phyloP scores from a whole-genome alignment of 768 basidiomycete species.

The Boletus pseudo-olivaceus region DNA sequence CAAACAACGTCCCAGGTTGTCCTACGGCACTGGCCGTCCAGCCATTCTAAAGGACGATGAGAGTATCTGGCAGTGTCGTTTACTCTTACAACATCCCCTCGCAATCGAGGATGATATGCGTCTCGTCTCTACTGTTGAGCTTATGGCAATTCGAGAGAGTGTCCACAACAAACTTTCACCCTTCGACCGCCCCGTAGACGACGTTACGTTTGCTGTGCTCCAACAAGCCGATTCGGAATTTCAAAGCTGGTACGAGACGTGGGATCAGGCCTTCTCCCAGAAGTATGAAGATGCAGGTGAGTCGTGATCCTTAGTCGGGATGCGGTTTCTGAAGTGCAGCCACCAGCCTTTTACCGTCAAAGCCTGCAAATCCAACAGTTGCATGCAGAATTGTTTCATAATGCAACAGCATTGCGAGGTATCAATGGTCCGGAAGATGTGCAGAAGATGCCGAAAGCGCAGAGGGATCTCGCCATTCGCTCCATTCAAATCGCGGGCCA shows the following conservation, averaged over 20 bases:
- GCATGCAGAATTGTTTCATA: slow-evolving; percentile 84
- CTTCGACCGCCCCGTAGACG: slow-evolving; percentile 70
- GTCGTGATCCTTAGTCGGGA: slow-evolving; percentile 17
- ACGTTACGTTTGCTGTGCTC: slow-evolving; percentile 68
- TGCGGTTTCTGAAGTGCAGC: slow-evolving; percentile 2
- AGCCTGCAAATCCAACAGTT: slow-evolving; percentile 83
- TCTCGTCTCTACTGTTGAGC: slow-evolving; percentile 89
- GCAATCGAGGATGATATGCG: slow-evolving; percentile 93
- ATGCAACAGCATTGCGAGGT: slow-evolving; percentile 76
- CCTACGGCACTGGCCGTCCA: slow-evolving; percentile 91
- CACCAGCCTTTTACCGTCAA: slow-evolving; percentile 81
- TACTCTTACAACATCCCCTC: slow-evolving; percentile 81
- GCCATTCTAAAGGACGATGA: slow-evolving; percentile 92
- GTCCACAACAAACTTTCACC: slow-evolving; percentile 82
- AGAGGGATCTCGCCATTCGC: slow-evolving; percentile 74
- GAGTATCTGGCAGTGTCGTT: slow-evolving; percentile 76
- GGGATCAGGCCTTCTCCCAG: slow-evolving; percentile 77
- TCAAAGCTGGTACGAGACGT: slow-evolving; percentile 73
- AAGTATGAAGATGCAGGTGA: slow-evolving; percentile 80
- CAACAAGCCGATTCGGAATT: slow-evolving; percentile 76
- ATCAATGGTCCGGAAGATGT: slow-evolving; percentile 87
- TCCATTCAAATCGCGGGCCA: slow-evolving; percentile 81
- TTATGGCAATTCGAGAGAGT: slow-evolving; percentile 85
- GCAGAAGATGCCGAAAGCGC: slow-evolving; percentile 73
- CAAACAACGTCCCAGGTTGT: slow-evolving; percentile 56